A percentile compares a stretch with the other conserved stretches of the same genome.
These are phyloP conservation scores for Ophiostoma ips DNA, from an alignment of 2,329 filamentous ascomycete species.

Conservation along the genomic window DNA sequence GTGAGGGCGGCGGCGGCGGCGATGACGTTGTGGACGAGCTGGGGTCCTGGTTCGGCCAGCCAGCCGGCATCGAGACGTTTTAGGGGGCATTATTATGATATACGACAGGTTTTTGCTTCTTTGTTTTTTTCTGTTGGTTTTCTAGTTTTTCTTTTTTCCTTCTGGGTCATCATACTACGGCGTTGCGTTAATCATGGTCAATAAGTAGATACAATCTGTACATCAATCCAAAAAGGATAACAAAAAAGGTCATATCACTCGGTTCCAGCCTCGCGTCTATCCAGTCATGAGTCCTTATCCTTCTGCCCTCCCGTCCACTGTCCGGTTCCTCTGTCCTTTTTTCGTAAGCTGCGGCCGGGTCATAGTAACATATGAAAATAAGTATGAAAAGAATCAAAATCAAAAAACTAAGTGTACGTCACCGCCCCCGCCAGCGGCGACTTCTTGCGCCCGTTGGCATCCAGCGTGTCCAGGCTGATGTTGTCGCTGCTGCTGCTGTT, in stretches of 20 bases:
- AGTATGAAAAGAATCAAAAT: too few relatives aligned
- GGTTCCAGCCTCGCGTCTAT: not conserved
- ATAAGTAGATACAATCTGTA: too few relatives aligned
- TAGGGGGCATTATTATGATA: slow-evolving; percentile 22
- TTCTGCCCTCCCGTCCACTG: not conserved
- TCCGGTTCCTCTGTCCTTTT: not conserved
- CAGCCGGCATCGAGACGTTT: slow-evolving; percentile 57
- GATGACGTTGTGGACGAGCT: slow-evolving; percentile 45
- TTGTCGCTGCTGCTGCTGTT: slow-evolving; percentile 26
- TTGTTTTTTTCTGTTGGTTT: too few relatives aligned
- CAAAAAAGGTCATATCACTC: too few relatives aligned
- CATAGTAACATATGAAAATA: too few relatives aligned
- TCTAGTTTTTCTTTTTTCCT: too few relatives aligned
- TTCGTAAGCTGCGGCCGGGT: not conserved
- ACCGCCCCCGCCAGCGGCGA: slow-evolving; percentile 32
- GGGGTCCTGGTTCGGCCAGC: slow-evolving; percentile 67
- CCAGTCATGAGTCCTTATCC: not conserved
- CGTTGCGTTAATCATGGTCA: too few relatives aligned
- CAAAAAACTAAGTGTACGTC: slow-evolving; percentile 23
- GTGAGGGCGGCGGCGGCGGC: slow-evolving; percentile 34
- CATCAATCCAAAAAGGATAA: too few relatives aligned
- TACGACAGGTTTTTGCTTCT: too few relatives aligned
- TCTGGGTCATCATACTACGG: too few relatives aligned
- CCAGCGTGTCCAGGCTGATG: slow-evolving; percentile 46
- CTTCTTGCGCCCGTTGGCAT: slow-evolving; percentile 43